Base-by-base conservation (phyloP, 225 moss, liverwort and hornwort species). In the Polytrichum formosum region DNA sequence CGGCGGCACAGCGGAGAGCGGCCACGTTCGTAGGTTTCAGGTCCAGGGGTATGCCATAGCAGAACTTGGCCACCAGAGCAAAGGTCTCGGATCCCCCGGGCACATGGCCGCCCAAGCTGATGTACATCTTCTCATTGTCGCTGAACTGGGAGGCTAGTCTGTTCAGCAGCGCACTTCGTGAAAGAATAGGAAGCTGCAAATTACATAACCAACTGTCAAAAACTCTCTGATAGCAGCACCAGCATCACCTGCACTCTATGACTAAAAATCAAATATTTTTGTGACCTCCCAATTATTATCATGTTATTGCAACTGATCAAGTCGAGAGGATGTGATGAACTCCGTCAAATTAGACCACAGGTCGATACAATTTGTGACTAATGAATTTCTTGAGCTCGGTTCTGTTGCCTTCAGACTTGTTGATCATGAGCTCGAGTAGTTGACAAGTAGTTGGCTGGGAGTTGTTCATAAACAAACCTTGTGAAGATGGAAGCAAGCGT, bases 61-160 rank as follows among this genome's bases (percentile, higher is more conserved):
- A 94, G 75, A 92, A 85, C 79, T 90, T 89, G 21, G 81, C 87
- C 7, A 88, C 86, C 26, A 82, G 29, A 37, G 89, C 84, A 74
- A 93, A 95, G 7, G 90, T 83, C 59, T 91, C 88, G 13, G 95
- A 81, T 13, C 90, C 90, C 21, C 95, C 95, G 1, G 95, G 95
- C 60, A 88, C 88, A 46, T 46, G 46, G 65, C 85, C 83, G 19
- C 73, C 80, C 70, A 95, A 73, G 67, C 82, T 79, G 69, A 95
- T 77, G 65, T 89, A 87, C 13, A 85, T 81, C 69, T 73, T 92
- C 6, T 77, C 80, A 27, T 83, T 74, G 61, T 88, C 90, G 28
- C 83, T 71, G 22, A 82, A 83, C 66, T 87, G 82, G 26, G 88
- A 85, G 0, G 90, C 90, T 17, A 93, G 33, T 17, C 86, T 76